Evolutionary conservation across 495 filamentous ascomycete species (phyloP).

Genomic region (Penicillium malachiteum): DNA sequence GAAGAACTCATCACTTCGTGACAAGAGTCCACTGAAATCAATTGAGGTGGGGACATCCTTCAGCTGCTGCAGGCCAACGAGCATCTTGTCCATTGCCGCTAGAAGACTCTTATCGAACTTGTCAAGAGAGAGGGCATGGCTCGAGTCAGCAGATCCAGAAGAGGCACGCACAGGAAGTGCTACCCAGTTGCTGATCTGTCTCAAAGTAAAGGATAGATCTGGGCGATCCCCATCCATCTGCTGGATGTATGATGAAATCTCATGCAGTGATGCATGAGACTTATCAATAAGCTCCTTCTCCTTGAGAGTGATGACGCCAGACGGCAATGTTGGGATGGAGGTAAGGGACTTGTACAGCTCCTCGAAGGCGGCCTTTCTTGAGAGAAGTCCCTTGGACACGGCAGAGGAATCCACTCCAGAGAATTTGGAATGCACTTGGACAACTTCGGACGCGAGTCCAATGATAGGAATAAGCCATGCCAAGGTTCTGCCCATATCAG

Average conservation of each 20-base stretch:
- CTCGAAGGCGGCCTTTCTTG: slow-evolving; percentile 49
- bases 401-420: slow-evolving; percentile 46
- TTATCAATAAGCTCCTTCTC: slow-evolving; percentile 44
- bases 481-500: slow-evolving; percentile 28
- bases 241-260: slow-evolving; percentile 45
- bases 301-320: slow-evolving; percentile 47
- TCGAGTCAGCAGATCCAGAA: background rate
- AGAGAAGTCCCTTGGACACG: slow-evolving; percentile 42
- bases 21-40: slow-evolving; percentile 63
- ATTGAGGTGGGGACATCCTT: slow-evolving; percentile 56
- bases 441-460: slow-evolving; percentile 37
- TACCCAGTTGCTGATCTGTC: slow-evolving; percentile 48
- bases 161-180: background rate
- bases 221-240: slow-evolving; percentile 47
- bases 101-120: slow-evolving; percentile 59
- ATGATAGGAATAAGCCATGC: slow-evolving; percentile 54
- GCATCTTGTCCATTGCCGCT: slow-evolving; percentile 60
- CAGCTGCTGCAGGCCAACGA: slow-evolving; percentile 72
- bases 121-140: slow-evolving; percentile 21
- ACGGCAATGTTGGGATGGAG: slow-evolving; percentile 53
- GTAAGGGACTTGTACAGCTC: slow-evolving; percentile 39
- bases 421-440: slow-evolving; percentile 62
- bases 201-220: slow-evolving; percentile 60
- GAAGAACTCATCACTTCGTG: slow-evolving; percentile 58
- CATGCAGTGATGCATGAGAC: slow-evolving; percentile 40